Conservation (phyloP, 2,329 filamentous ascomycete genomes). For the Colletotrichum ledebouriae region DNA sequence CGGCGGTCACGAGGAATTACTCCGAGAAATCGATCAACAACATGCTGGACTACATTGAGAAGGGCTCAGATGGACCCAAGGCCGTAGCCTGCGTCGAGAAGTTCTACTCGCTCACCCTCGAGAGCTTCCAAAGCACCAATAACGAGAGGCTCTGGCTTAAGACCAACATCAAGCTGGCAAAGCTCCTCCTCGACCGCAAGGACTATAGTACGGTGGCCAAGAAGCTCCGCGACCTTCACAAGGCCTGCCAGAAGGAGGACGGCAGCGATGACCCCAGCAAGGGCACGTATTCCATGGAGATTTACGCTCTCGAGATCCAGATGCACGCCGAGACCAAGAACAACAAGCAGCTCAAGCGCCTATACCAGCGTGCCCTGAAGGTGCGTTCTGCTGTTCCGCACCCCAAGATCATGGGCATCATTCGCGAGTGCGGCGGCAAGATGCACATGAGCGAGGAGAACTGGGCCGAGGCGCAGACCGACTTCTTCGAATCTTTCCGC, state of each 20-base stretch:
- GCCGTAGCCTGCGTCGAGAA: conserved; percentile 87
- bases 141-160: conserved; percentile 98
- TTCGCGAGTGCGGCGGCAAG: conserved; percentile 97
- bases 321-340: conserved; percentile 98
- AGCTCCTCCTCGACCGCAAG: conserved; percentile 90
- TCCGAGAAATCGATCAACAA: conserved; percentile 99
- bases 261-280: conserved; percentile 93
- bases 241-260: conserved; percentile 87
- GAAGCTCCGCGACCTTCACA: conserved; percentile 90
- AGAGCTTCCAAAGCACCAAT: conserved; percentile 97
- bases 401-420: conserved; percentile 99
- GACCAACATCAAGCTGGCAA: conserved; percentile 96
- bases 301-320: conserved; percentile 97
- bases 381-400: conserved; percentile 98
- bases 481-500: conserved; percentile 98
- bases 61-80: conserved; percentile 78
- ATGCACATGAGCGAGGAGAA: conserved; percentile 99
- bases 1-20: conserved; percentile 96
- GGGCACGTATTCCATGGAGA: conserved; percentile 94
- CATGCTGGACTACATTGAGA: conserved; percentile 98
- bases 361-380: conserved; percentile 91
- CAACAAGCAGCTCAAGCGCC: conserved; percentile 93
- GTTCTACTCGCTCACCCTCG: conserved; percentile 93
- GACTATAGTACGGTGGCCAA: conserved; percentile 84
- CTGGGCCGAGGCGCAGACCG: conserved; percentile 96